Conservation (phyloP, 2,329 filamentous ascomycete species). For the Beauveria brongniartii region DNA sequence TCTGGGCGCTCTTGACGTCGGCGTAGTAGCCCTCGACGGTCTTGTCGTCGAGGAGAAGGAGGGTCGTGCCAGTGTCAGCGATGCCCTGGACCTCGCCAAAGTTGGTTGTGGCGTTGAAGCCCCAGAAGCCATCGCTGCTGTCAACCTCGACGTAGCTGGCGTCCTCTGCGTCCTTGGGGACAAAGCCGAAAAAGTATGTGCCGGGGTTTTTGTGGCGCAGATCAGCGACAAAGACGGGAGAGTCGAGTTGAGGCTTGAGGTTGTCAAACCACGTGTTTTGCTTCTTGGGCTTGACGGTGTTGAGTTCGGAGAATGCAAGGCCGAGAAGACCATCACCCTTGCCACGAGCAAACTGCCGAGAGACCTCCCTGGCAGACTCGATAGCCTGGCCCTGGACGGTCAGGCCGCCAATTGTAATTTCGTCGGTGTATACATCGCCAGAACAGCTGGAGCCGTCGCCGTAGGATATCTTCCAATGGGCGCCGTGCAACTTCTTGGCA, state of each 20-base stretch:
- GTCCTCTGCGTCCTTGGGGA: slow-evolving; percentile 43
- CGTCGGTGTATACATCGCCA: slow-evolving; percentile 37
- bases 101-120: slow-evolving; percentile 16
- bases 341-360: slow-evolving; percentile 34
- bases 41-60: slow-evolving; percentile 52
- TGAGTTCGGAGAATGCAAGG: slow-evolving; percentile 34
- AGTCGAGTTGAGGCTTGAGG: slow-evolving; percentile 16
- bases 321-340: slow-evolving; percentile 23
- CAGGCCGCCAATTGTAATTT: slow-evolving; percentile 33
- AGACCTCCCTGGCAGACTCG: slow-evolving; percentile 34
- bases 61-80: slow-evolving; percentile 53
- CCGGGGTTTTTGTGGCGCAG: slow-evolving; percentile 55
- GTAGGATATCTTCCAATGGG: slow-evolving; percentile 36
- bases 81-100: slow-evolving; percentile 34
- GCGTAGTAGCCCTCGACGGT: slow-evolving; percentile 42
- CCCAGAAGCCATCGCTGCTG: slow-evolving; percentile 57
- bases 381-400: slow-evolving; percentile 35
- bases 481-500: slow-evolving; percentile 27
- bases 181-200: slow-evolving; percentile 54
- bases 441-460: slow-evolving; percentile 35
- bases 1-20: slow-evolving; percentile 40
- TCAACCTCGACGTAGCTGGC: slow-evolving; percentile 57
- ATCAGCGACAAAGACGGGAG: slow-evolving; percentile 57
- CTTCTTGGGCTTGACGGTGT: slow-evolving; percentile 33
- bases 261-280: slow-evolving; percentile 38